Conservation (phyloP, 352 stramenopile species). For the Globisporangium megalacanthum region DNA sequence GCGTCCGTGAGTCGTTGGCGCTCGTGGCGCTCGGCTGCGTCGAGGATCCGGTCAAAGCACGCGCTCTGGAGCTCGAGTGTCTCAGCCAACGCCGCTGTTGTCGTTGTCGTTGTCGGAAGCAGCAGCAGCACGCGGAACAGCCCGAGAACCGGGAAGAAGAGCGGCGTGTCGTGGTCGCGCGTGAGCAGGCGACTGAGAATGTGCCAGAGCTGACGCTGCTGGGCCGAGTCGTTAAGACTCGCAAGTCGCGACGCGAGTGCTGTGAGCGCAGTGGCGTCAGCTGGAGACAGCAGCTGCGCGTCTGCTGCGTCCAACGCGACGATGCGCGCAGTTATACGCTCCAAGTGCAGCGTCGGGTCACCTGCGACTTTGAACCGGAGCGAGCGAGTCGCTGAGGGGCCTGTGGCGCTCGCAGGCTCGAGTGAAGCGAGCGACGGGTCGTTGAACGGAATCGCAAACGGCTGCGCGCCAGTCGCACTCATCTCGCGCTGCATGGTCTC, state of each 20-base stretch:
- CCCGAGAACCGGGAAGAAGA: constrained; percentile 54
- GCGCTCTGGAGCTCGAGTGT: constrained; percentile 29
- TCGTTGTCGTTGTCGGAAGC: constrained; percentile 17
- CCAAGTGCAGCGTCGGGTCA: constrained; percentile 37
- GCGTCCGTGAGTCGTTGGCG: constrained; percentile 21
- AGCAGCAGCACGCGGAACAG: constrained; percentile 62
- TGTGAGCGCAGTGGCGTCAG: constrained; percentile 26
- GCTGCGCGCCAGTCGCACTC: constrained; percentile 39
- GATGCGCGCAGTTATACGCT: constrained; percentile 41
- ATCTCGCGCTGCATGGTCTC: constrained; percentile 84
- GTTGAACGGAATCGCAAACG: constrained; percentile 72
- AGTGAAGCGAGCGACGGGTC: constrained; percentile 30
- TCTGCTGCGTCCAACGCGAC: constrained; percentile 22
- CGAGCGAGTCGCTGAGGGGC: constrained; percentile 19
- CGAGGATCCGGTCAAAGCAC: constrained; percentile 48
- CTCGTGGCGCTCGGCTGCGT: constrained; percentile 25
- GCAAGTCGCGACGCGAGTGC: constrained; percentile 19
- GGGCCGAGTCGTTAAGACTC: not conserved
- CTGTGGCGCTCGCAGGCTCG: not conserved
- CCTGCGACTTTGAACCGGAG: constrained; percentile 56
- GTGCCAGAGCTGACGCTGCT: constrained; percentile 30
- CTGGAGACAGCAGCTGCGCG: constrained; percentile 18
- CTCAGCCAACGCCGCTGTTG: constrained; percentile 3
- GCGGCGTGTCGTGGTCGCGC: constrained; percentile 20
- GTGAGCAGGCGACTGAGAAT: constrained; percentile 40